Conservation (phyloP, 306 rosid genomes). For the Glycine soja region DNA sequence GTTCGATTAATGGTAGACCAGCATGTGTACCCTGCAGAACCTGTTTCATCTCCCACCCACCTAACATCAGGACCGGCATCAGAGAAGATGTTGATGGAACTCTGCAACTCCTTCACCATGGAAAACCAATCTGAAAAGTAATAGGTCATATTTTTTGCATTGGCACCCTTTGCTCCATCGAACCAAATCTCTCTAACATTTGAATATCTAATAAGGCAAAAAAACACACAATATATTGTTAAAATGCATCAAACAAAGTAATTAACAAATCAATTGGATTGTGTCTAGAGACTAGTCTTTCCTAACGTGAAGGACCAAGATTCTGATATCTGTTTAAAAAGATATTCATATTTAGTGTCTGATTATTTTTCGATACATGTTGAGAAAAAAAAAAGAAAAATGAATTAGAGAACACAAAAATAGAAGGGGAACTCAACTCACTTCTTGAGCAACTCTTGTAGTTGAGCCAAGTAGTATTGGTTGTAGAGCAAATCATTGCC, state of each 20-base stretch:
- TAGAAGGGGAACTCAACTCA: conserved; percentile 5
- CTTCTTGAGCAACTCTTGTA: conserved; percentile 80
- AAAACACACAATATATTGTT: neutral
- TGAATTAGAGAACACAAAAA: neutral
- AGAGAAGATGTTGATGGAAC: conserved; percentile 87
- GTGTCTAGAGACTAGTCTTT: too few species aligned
- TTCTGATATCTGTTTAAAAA: too few species aligned
- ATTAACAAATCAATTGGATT: neutral
- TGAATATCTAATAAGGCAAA: conserved; percentile 58
- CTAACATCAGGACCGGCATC: conserved; percentile 95
- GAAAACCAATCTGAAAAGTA: conserved; percentile 85
- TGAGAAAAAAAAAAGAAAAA: neutral
- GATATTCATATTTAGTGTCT: too few species aligned
- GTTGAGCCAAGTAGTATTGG: conserved; percentile 81
- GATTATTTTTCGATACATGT: too few species aligned
- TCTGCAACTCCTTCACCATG: conserved; percentile 83
- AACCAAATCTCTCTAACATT: conserved; percentile 84
- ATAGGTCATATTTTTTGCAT: conserved; percentile 73
- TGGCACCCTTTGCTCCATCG: conserved; percentile 86
- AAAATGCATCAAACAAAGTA: neutral
- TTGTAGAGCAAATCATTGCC: conserved; percentile 74
- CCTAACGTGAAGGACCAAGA: too few species aligned
- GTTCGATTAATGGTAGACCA: conserved; percentile 85
- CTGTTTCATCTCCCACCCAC: conserved; percentile 84
- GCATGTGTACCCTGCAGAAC: conserved; percentile 69